Evolutionary conservation across 2,329 filamentous ascomycete genomes (phyloP).

Genomic region (Lojkania enalia): DNA sequence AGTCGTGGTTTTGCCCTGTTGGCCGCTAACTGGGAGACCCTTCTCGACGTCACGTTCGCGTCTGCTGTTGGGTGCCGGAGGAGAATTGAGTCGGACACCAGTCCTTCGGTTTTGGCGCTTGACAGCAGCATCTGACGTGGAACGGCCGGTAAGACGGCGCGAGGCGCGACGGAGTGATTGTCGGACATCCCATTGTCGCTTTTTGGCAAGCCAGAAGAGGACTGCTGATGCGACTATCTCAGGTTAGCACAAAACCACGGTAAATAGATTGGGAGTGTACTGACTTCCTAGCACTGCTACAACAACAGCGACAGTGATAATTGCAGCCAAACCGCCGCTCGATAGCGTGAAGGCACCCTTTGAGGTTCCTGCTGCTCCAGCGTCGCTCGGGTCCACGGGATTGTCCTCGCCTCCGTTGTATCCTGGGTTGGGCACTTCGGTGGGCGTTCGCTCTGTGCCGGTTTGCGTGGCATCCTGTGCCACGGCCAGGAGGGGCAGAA

Average conservation of each 20-base stretch:
- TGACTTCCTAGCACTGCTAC: conserved; percentile 66
- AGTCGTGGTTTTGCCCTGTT: conserved; percentile 32
- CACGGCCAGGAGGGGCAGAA: conserved; percentile 33
- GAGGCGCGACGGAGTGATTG: conserved; percentile 70
- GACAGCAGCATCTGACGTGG: conserved; percentile 27
- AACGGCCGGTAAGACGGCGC: conserved; percentile 49
- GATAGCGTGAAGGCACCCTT: conserved; percentile 66
- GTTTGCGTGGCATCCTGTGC: conserved; percentile 26
- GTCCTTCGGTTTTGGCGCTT: conserved; percentile 42
- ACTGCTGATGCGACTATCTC: conserved; percentile 62
- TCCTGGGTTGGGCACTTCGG: conserved; percentile 22
- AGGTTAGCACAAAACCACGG: conserved; percentile 16
- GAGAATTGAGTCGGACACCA: conserved; percentile 40
- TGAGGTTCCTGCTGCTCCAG: conserved; percentile 68
- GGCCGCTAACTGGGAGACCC: conserved; percentile 21
- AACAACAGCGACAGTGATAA: conserved; percentile 72
- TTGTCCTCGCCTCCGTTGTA: conserved; percentile 45
- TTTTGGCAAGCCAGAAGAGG: conserved; percentile 81
- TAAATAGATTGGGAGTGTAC: conserved; percentile 31
- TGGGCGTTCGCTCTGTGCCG: conserved; percentile 6
- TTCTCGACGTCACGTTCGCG: conserved; percentile 41
- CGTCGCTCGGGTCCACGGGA: conserved; percentile 42
- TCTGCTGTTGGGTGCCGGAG: conserved; percentile 32
- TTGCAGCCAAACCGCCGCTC: conserved; percentile 70
- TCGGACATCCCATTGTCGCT: conserved; percentile 79